These are phyloP conservation scores for Epichloe typhina DNA, from an alignment of 2,329 filamentous ascomycete species.

Conservation along the genomic window DNA sequence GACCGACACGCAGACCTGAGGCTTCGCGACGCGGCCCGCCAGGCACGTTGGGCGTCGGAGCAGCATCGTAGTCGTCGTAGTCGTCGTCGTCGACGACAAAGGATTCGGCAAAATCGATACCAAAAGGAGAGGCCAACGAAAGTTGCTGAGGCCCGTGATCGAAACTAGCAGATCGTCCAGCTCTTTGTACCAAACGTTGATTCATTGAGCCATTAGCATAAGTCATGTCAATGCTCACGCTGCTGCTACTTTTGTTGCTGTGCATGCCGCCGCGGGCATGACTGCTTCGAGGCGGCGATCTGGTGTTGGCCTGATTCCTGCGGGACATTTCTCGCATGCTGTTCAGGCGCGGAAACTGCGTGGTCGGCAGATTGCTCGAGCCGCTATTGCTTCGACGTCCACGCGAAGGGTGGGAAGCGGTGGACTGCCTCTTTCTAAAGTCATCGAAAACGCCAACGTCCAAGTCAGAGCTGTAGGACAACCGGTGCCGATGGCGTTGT, in stretches of 20 bases:
- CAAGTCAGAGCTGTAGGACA: constrained; percentile 50
- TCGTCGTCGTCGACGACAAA: constrained; percentile 36
- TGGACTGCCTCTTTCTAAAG: not conserved
- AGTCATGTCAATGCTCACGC: constrained; percentile 52
- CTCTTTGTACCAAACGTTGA: constrained; percentile 42
- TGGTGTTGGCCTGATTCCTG: constrained; percentile 19
- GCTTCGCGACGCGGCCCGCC: constrained; percentile 53
- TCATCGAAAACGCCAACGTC: constrained; percentile 43
- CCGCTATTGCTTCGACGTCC: constrained; percentile 69
- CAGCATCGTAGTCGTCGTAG: constrained; percentile 61
- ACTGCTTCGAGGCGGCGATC: constrained; percentile 28
- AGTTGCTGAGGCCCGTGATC: constrained; percentile 40
- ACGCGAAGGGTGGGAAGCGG: constrained; percentile 23
- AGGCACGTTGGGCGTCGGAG: constrained; percentile 74
- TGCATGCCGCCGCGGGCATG: constrained; percentile 41
- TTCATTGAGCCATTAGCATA: constrained; percentile 43
- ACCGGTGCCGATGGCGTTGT: constrained; percentile 18
- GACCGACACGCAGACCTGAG: constrained; percentile 19
- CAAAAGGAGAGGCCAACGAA: constrained; percentile 24
- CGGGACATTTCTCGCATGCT: constrained; percentile 40
- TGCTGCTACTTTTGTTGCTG: constrained; percentile 64
- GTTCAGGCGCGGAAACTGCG: constrained; percentile 45
- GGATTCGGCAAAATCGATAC: constrained; percentile 34
- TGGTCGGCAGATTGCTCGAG: constrained; percentile 54
- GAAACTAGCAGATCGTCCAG: constrained; percentile 57